These are phyloP conservation scores for Kuraishia ogatae DNA, from an alignment of 805 yeast species.

Conservation along the genomic window DNA sequence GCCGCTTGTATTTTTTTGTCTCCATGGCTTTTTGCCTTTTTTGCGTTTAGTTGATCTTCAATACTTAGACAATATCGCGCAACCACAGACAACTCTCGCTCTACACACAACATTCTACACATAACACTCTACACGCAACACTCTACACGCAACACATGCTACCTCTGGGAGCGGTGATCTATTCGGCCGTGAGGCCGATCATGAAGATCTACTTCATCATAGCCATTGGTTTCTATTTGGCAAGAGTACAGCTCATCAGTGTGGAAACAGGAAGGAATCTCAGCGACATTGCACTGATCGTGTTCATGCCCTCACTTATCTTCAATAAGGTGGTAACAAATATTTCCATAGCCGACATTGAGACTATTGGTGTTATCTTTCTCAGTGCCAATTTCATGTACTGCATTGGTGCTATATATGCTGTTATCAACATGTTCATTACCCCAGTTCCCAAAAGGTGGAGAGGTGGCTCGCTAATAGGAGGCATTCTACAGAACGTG, in stretches of 20 bases:
- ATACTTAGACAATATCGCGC: not conserved
- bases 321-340: constrained; percentile 55
- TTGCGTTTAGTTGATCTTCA: not conserved
- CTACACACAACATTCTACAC: not conserved
- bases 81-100: not conserved
- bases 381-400: constrained; percentile 43
- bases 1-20: too few species aligned
- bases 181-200: constrained; percentile 66
- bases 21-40: too few species aligned
- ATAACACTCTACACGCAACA: not conserved
- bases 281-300: constrained; percentile 52
- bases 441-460: constrained; percentile 54
- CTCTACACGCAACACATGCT: not conserved
- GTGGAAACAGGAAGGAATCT: constrained; percentile 57
- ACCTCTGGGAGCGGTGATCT: constrained; percentile 24
- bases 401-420: constrained; percentile 38
- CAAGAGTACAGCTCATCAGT: constrained; percentile 47
- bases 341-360: constrained; percentile 55
- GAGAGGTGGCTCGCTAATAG: constrained; percentile 64
- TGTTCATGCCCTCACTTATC: constrained; percentile 59
- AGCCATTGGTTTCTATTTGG: constrained; percentile 53
- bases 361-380: constrained; percentile 58
- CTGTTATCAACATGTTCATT: constrained; percentile 23
- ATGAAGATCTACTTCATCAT: constrained; percentile 68
- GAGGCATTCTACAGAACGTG: constrained; percentile 67